phyloP scores from a whole-genome alignment of 1,139 yeast genomes.

The Wickerhamiella pararugosa region DNA sequence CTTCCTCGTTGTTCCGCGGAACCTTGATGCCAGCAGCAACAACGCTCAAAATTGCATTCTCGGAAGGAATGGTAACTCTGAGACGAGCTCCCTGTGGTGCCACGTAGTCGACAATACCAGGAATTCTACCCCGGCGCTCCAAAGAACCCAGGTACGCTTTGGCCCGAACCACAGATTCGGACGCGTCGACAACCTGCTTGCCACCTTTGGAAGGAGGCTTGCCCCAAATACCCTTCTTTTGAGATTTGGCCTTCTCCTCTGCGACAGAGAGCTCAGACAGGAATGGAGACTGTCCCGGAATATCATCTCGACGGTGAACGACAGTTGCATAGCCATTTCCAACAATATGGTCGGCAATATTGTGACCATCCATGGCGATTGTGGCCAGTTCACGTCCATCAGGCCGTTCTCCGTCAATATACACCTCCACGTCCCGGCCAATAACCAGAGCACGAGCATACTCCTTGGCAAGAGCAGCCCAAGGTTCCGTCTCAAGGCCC shows the following conservation, averaged over 20 bases:
- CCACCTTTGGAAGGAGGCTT: constrained; percentile 38
- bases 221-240: constrained; percentile 48
- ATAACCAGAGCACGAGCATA: constrained; percentile 52
- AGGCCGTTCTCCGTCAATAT: constrained; percentile 51
- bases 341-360: constrained; percentile 49
- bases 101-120: constrained; percentile 60
- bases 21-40: constrained; percentile 58
- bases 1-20: constrained; percentile 32
- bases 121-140: constrained; percentile 47
- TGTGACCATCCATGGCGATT: constrained; percentile 35
- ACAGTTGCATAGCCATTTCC: constrained; percentile 63
- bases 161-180: constrained; percentile 58
- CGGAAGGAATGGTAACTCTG: constrained; percentile 53
- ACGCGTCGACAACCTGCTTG: constrained; percentile 61
- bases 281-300: constrained; percentile 52
- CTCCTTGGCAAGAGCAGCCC: constrained; percentile 54
- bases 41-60: constrained; percentile 51
- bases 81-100: constrained; percentile 47
- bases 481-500: constrained; percentile 41
- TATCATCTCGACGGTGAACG: constrained; percentile 60
- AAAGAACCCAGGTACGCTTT: constrained; percentile 59
- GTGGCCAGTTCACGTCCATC: constrained; percentile 59
- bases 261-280: constrained; percentile 69
- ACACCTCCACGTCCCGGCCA: constrained; percentile 50
- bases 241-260: constrained; percentile 45